Evolutionary conservation across 2,329 filamentous ascomycete species (phyloP).

Genomic region (Gremmenia infestans): DNA sequence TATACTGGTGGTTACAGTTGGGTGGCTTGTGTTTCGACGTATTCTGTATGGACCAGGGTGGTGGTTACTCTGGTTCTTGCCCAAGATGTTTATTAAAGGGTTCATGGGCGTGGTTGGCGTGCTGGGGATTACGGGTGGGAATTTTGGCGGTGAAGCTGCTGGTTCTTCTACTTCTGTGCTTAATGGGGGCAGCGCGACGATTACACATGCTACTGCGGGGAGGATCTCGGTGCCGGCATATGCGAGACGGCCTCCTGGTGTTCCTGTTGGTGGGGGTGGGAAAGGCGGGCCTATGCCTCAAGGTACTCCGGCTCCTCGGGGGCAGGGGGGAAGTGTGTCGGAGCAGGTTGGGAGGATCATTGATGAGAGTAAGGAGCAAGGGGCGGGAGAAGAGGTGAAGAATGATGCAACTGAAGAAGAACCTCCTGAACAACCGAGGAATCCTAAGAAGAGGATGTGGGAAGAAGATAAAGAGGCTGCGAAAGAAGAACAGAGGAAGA

Average conservation of each 20-base stretch:
- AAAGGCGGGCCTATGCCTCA: conserved; percentile 21
- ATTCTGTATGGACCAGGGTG: conserved; percentile 84
- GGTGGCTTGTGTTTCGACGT: conserved; percentile 81
- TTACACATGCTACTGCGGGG: conserved; percentile 18
- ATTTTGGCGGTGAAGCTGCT: conserved; percentile 4
- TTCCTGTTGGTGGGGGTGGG: conserved; percentile 40
- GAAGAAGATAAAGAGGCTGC: conserved; percentile 43
- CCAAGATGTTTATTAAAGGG: conserved; percentile 61
- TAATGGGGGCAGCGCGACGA: conserved; percentile 5
- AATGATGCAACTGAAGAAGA: conserved; percentile 27
- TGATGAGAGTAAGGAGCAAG: conserved; percentile 33
- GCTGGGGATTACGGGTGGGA: conserved; percentile 36
- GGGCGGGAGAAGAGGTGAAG: conserved; percentile 32
- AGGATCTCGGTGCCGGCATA: conserved; percentile 12
- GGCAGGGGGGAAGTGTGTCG: conserved; percentile 35
- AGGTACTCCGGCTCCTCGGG: conserved; percentile 18
- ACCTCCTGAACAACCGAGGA: conserved; percentile 33
- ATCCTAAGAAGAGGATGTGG: conserved; percentile 59
- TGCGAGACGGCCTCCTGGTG: conserved; percentile 38
- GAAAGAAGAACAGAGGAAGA: conserved; percentile 23
- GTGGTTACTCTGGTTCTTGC: conserved; percentile 81
- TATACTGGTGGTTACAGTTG: conserved; percentile 69
- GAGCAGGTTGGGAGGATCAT: conserved; percentile 53
- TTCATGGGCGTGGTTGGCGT: conserved; percentile 51
- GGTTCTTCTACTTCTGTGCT: conserved; percentile 16